Evolutionary conservation across 2,329 filamentous ascomycete species (phyloP), one percentile per base, ranked within the genome.

Genomic region (Salinomyces thailandicus): DNA sequence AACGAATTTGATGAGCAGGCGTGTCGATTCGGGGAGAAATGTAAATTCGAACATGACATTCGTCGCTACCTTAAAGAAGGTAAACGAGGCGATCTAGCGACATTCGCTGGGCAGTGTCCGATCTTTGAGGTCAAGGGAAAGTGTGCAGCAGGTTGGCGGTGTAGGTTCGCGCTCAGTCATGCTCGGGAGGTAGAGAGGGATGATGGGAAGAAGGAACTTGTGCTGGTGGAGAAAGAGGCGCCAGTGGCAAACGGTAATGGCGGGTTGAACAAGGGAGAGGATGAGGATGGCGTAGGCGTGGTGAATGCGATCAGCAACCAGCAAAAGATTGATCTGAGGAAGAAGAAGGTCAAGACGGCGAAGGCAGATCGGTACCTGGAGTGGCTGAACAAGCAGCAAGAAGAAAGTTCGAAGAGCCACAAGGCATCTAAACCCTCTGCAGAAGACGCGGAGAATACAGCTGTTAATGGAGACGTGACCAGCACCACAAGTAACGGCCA

Each of bases 101-200:
- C 81, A 0, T 81, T 93, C 51, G 71, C 69, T 28, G 81, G 84
- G 5, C 69, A 80, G 43, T 98, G 91, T 54, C 89, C 87, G 1
- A 73, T 93, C 6, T 95, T 77, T 59, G 79, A 84, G 47, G 67
- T 69, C 12, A 75, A 80, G 45, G 87, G 87, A 9, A 75, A 70
- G 43, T 98, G 91, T 52, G 72, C 75, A 33, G 75, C 81, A 11
- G 91, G 91, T 5, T 98, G 89, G 87, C 93, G 89, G 58, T 98
- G 91, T 58, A 81, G 89, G 15, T 93, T 95, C 54, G 81, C 85
- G 20, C 73, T 73, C 44, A 93, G 85, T 44, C 91, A 98, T 62
- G 91, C 85, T 51, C 71, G 78, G 44, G 89, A 96, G 62, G 62
- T 83, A 16, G 75, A 82, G 46, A 76, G 69, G 14, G 77, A 79